These are phyloP conservation scores for Rhizopus microsporus DNA, from an alignment of 371 early-diverging fungal species.

Conservation along the genomic window DNA sequence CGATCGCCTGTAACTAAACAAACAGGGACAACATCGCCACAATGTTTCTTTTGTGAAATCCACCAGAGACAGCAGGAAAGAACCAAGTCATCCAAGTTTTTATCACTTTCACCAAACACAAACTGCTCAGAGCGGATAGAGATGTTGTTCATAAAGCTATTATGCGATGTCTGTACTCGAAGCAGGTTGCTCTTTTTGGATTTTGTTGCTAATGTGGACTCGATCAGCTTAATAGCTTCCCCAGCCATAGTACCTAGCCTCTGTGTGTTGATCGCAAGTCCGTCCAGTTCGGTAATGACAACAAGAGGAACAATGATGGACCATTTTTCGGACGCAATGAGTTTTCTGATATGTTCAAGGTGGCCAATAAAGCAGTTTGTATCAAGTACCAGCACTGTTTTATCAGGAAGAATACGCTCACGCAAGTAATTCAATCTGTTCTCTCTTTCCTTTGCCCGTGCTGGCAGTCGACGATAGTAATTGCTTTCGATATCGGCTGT, in stretches of 20 bases:
- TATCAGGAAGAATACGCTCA: conserved; percentile 46
- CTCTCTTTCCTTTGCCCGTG: conserved; percentile 36
- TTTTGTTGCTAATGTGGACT: conserved; percentile 44
- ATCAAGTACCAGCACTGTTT: conserved; percentile 63
- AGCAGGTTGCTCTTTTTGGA: conserved; percentile 26
- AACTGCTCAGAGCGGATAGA: conserved; percentile 67
- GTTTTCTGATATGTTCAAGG: conserved; percentile 51
- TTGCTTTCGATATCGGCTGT: conserved; percentile 22
- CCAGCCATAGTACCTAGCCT: conserved; percentile 57
- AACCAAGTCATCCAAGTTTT: conserved; percentile 68
- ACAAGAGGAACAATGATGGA: conserved; percentile 63
- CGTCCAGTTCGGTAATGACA: conserved; percentile 69
- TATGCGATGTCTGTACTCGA: conserved; percentile 67
- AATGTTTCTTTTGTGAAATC: conserved; percentile 13
- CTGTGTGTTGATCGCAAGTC: conserved; percentile 56
- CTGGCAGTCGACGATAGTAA: conserved; percentile 28
- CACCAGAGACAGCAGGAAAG: conserved; percentile 65
- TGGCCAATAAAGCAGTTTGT: conserved; percentile 71
- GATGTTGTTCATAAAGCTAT: conserved; percentile 64
- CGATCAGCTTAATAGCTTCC: conserved; percentile 54
- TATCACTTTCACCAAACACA: conserved; percentile 63
- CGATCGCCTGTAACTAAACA: conserved; percentile 68
- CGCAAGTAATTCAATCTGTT: conserved; percentile 31
- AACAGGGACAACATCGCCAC: conserved; percentile 30
- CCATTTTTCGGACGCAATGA: conserved; percentile 59